Conservation (phyloP, 23 red algal genomes). For the Pyropia yezoensis region DNA sequence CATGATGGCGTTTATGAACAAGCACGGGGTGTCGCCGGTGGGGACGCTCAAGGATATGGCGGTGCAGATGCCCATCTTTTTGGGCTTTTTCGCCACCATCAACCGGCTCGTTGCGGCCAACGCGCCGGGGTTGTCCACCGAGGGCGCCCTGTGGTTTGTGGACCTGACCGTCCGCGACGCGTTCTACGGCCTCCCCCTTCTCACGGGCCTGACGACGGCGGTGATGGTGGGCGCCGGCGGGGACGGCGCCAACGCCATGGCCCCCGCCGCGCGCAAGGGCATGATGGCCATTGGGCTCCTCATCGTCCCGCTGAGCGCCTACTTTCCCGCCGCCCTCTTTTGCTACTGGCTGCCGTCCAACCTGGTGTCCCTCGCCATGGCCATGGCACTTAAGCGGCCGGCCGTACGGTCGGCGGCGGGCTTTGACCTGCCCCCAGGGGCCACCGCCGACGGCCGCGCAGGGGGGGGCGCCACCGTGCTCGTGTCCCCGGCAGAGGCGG, state of each 20-base stretch:
- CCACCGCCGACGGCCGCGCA: no score
- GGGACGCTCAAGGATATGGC: slow-evolving; percentile 52
- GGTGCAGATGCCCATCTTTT: slow-evolving; percentile 81
- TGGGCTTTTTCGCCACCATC: slow-evolving; percentile 73
- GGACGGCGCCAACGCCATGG: slow-evolving; percentile 25
- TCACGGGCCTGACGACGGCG: slow-evolving; percentile 56
- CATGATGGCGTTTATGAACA: slow-evolving; percentile 56
- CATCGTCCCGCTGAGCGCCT: slow-evolving; percentile 64
- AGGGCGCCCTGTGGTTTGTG: slow-evolving; percentile 78
- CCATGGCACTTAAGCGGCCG: slow-evolving; percentile 16
- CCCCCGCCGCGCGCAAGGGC: slow-evolving; percentile 23
- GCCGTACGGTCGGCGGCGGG: no score
- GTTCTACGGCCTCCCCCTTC: slow-evolving; percentile 41
- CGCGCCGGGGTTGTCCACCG: slow-evolving; percentile 42
- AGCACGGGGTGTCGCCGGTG: slow-evolving; percentile 53
- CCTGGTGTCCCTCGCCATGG: slow-evolving; percentile 58
- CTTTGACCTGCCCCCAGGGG: no score
- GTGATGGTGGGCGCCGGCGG: slow-evolving; percentile 62
- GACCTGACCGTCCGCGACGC: slow-evolving; percentile 69
- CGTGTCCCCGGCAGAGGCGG: no score
- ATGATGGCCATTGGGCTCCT: slow-evolving; percentile 47
- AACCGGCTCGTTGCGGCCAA: slow-evolving; percentile 46
- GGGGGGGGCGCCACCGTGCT: no score
- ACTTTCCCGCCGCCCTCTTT: slow-evolving; percentile 81
- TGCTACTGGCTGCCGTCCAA: slow-evolving; percentile 92